Evolutionary conservation across 768 basidiomycete genomes (phyloP).

Genomic region (Porphyrellus cyaneotinctus): DNA sequence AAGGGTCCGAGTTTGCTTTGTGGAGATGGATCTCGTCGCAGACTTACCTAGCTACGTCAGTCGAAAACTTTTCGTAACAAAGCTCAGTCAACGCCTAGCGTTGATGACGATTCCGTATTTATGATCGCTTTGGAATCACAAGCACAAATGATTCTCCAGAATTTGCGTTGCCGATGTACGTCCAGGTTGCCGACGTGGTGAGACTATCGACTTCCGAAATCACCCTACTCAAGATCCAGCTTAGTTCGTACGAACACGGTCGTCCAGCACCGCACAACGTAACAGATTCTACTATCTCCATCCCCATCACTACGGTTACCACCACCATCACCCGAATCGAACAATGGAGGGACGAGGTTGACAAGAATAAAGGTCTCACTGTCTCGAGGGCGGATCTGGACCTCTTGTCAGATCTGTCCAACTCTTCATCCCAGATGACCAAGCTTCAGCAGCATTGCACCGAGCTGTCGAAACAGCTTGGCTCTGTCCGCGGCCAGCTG

Average conservation of each 20-base stretch:
- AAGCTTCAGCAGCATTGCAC: not conserved
- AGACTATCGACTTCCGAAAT: not conserved
- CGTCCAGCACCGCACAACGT: not conserved
- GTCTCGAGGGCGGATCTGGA: slow-evolving; percentile 8
- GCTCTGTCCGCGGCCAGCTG: not conserved
- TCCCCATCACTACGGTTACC: not conserved
- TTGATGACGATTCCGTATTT: not conserved
- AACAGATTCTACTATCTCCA: not conserved
- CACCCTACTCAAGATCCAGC: not conserved
- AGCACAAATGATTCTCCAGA: not conserved
- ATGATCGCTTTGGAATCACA: not conserved
- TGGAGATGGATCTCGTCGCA: not conserved
- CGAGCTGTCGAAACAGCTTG: not conserved
- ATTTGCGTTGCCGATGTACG: not conserved
- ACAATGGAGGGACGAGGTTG: not conserved
- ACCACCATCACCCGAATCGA: slow-evolving; percentile 1
- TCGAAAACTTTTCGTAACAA: not conserved
- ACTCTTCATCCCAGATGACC: not conserved
- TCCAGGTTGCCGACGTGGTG: not conserved
- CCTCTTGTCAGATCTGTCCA: slow-evolving; percentile 1
- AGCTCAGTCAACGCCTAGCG: not conserved
- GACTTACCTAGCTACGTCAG: not conserved
- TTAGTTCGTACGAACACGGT: not conserved
- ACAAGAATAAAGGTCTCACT: not conserved
- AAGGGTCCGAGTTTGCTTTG: not conserved